Percentiles rank a stretch among this genome's conserved stretches.
These are phyloP conservation scores for Noccaea caerulescens DNA, from an alignment of 345 rosid genomes.

Conservation along the genomic window DNA sequence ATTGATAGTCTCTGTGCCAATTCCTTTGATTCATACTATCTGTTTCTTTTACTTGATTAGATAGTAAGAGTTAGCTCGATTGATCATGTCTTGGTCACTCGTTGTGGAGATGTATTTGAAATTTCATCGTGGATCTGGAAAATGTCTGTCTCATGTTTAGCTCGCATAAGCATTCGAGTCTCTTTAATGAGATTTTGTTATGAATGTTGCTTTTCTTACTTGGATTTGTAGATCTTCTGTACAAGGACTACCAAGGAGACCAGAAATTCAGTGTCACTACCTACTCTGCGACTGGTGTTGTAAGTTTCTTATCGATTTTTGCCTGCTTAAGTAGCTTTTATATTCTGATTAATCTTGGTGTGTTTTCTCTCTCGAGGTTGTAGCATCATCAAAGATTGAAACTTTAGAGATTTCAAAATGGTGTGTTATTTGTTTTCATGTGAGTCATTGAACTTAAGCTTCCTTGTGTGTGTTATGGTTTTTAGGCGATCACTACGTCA, in stretches of 20 bases:
- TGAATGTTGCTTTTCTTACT: slow-evolving; percentile 9
- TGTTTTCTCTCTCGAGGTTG: neutral
- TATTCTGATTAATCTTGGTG: neutral
- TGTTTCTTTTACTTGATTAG: neutral
- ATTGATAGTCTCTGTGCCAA: neutral
- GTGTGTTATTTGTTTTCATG: neutral
- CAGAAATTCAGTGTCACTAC: slow-evolving; percentile 89
- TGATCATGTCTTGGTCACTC: neutral
- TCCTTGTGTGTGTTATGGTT: slow-evolving; percentile 7
- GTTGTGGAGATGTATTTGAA: neutral
- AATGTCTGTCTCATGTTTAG: slow-evolving; percentile 10
- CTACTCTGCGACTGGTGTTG: slow-evolving; percentile 79
- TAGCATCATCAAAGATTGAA: neutral
- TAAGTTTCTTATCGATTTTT: slow-evolving; percentile 47
- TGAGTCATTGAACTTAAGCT: neutral
- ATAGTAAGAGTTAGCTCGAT: neutral
- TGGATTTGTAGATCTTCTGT: slow-evolving; percentile 64
- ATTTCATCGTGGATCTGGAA: slow-evolving; percentile 15
- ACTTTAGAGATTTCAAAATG: neutral
- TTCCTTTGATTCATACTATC: neutral
- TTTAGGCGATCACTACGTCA: slow-evolving; percentile 73
- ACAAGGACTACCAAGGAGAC: slow-evolving; percentile 94
- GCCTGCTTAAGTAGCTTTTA: neutral
- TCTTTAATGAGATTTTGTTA: neutral
- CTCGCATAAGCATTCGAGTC: neutral